Conservation (phyloP, 2,329 filamentous ascomycete species). For the Cladosporium cucumerinum region DNA sequence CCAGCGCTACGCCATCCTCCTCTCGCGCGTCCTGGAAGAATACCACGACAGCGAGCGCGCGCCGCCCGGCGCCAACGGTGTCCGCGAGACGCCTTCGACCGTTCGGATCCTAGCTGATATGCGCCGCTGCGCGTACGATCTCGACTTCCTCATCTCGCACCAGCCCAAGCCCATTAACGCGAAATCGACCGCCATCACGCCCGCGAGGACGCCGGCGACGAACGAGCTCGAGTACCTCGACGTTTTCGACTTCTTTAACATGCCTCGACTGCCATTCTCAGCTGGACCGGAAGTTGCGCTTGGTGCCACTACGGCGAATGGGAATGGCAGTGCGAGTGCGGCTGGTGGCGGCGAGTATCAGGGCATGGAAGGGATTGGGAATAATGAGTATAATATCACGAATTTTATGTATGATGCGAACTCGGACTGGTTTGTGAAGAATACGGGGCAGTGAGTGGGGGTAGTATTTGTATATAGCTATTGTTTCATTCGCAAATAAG, state of each 20-base stretch:
- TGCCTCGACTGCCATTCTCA: conserved; percentile 63
- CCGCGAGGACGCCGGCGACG: conserved; percentile 55
- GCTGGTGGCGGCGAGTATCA: conserved; percentile 20
- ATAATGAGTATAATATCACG: conserved; percentile 71
- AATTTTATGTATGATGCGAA: conserved; percentile 74
- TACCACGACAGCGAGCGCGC: conserved; percentile 72
- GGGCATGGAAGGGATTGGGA: conserved; percentile 21
- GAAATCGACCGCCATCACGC: conserved; percentile 27
- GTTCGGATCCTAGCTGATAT: conserved; percentile 88
- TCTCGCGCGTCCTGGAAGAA: conserved; percentile 81
- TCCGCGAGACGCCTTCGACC: conserved; percentile 73
- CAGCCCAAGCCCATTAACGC: conserved; percentile 54
- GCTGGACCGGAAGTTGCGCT: neutral
- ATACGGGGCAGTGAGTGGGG: neutral
- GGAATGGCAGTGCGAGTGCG: neutral
- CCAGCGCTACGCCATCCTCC: conserved; percentile 72
- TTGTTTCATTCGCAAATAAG: neutral
- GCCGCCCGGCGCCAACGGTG: conserved; percentile 52
- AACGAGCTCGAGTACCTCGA: conserved; percentile 89
- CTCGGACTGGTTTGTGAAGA: conserved; percentile 61
- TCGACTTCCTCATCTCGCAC: conserved; percentile 83
- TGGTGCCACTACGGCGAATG: conserved; percentile 20
- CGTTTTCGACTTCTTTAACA: conserved; percentile 93
- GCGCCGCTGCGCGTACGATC: conserved; percentile 83
- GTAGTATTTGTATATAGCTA: neutral